Percentiles rank a stretch among this genome's conserved stretches.
These are phyloP conservation scores for Theileria parva DNA, from an alignment of 169 alveolate species.

Conservation along the genomic window DNA sequence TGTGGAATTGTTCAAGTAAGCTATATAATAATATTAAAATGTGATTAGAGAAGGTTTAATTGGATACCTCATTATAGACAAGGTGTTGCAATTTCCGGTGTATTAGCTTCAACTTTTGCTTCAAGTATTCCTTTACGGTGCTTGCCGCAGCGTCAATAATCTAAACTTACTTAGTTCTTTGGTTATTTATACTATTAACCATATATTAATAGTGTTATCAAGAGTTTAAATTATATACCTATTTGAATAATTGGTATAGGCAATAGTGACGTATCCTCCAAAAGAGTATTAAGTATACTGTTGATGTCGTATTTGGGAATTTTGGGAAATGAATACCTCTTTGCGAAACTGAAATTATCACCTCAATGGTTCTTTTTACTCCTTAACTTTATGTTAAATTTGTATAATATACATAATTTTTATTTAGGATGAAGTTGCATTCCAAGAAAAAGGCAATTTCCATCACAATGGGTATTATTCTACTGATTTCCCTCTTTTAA, in stretches of 20 bases:
- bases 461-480: slow-evolving; percentile 25
- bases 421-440: slow-evolving; percentile 36
- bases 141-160: too few relatives aligned
- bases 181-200: too few relatives aligned
- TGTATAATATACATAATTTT: not conserved
- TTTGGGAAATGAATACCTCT: slow-evolving; percentile 51
- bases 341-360: slow-evolving; percentile 39
- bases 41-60: slow-evolving; percentile 44
- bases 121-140: slow-evolving; percentile 39
- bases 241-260: slow-evolving; percentile 10
- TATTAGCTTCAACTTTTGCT: slow-evolving; percentile 62
- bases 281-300: slow-evolving; percentile 32
- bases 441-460: slow-evolving; percentile 21
- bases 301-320: slow-evolving; percentile 20
- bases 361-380: slow-evolving; percentile 52
- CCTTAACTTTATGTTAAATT: too few relatives aligned
- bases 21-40: not conserved
- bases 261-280: slow-evolving; percentile 43
- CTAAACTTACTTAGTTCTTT: too few relatives aligned
- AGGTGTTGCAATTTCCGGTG: slow-evolving; percentile 51
- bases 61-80: slow-evolving; percentile 68
- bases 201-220: not conserved
- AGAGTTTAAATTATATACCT: not conserved
- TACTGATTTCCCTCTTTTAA: not conserved
- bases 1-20: slow-evolving; percentile 65